Evolutionary conservation across 2,329 filamentous ascomycete genomes (phyloP), one percentile per base, ranked within the genome.

Genomic region (Pseudocercospora fijiensis): DNA sequence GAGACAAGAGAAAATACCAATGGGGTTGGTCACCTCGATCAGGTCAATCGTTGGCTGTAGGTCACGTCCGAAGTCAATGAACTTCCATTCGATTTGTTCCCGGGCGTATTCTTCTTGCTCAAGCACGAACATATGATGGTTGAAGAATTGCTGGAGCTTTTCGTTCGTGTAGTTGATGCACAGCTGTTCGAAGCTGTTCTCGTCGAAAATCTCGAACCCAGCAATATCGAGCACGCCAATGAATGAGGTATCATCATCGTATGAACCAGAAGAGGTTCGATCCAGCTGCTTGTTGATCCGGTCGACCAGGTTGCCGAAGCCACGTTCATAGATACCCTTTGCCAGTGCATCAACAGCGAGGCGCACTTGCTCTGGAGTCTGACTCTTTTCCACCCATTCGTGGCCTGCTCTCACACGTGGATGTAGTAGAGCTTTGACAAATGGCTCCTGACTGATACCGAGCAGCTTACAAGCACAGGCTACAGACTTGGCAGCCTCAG

Each of bases 141-240:
- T 99, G 85, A 99, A 99, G 78, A 99, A 99, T 71, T 99, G 95
- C 74, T 99, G 95, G 6, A 99, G 86, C 77, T 97, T 99, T 78
- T 99, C 95, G 78, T 99, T 99, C 66, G 96, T 98, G 79, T 99
- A 99, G 79, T 99, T 99, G 84, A 99, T 99, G 81, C 95, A 99
- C 5, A 99, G 85, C 77, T 99, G 95, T 77, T 99, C 95, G 73
- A 99, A 99, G 81, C 94, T 97, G 81, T 99, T 99, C 73, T 91
- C 86, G 71, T 99, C 93, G 72, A 99, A 99, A 64, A 99, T 99
- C 75, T 99, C 95, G 78, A 99, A 99, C 65, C 95, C 95, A 68
- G 96, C 96, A 78, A 99, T 99, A 86, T 99, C 95, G 47, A 99
- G 88, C 8, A 99, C 95, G 60, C 95, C 95, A 69, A 99, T 99